These are phyloP conservation scores for Mycena rebaudengoi DNA, from an alignment of 768 basidiomycete species.

Conservation along the genomic window DNA sequence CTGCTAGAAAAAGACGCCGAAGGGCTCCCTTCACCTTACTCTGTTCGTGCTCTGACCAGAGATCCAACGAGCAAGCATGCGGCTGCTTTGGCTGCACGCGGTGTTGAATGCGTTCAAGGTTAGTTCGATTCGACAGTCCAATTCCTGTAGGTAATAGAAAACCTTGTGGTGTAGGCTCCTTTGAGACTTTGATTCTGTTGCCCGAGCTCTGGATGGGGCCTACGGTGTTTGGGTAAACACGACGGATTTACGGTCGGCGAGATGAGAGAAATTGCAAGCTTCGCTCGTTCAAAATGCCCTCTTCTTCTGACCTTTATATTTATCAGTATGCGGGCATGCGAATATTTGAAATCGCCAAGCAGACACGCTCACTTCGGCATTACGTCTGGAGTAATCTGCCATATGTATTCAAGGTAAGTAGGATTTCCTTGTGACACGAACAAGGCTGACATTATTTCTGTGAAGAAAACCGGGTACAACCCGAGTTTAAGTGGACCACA, in stretches of 20 bases:
- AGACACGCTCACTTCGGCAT: conserved; percentile 42
- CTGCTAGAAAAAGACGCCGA: not conserved
- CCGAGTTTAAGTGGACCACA: conserved; percentile 8
- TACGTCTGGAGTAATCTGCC: conserved; percentile 45
- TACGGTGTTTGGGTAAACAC: conserved; percentile 53
- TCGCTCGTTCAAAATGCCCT: not conserved
- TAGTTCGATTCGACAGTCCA: not conserved
- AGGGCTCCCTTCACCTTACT: not conserved
- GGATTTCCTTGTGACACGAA: too few relatives aligned
- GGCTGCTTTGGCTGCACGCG: conserved; percentile 40
- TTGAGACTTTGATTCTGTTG: conserved; percentile 42
- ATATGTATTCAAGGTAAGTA: conserved; percentile 6
- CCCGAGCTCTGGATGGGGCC: conserved; percentile 42
- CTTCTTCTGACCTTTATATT: not conserved
- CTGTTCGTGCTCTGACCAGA: not conserved
- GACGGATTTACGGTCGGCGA: conserved; percentile 52
- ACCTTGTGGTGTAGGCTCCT: conserved; percentile 37
- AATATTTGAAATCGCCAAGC: conserved; percentile 51
- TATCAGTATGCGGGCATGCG: conserved; percentile 44
- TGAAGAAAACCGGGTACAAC: not conserved
- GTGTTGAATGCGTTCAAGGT: conserved; percentile 51
- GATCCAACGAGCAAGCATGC: conserved; percentile 33
- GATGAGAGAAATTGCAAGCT: conserved; percentile 46
- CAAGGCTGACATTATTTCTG: not conserved
- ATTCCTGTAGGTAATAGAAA: too few relatives aligned